Conservation (phyloP, 169 alveolate species). For the Cryptosporidium ryanae region DNA sequence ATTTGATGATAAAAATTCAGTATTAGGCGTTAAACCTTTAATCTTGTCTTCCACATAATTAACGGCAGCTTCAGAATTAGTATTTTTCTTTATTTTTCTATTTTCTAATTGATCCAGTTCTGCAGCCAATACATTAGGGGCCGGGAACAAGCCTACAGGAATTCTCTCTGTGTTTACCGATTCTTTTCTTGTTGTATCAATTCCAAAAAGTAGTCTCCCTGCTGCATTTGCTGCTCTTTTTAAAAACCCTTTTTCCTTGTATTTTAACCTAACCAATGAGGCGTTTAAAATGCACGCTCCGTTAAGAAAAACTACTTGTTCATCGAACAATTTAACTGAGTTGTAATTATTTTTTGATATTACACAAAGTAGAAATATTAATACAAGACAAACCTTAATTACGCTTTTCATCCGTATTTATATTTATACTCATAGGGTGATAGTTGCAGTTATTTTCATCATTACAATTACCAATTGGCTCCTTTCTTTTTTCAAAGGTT, state of each 20-base stretch:
- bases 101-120: conserved; percentile 28
- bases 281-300: too few relatives aligned
- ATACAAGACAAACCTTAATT: not conserved
- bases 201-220: conserved; percentile 37
- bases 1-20: not conserved
- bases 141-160: conserved; percentile 68
- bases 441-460: too few relatives aligned
- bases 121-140: conserved; percentile 33
- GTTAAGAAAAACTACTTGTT: too few relatives aligned
- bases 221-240: conserved; percentile 64
- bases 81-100: not conserved
- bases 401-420: not conserved
- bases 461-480: too few relatives aligned
- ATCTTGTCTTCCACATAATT: conserved; percentile 7
- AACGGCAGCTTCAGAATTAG: conserved; percentile 4
- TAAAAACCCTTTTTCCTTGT: conserved; percentile 48
- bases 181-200: conserved; percentile 6
- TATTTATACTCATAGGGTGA: not conserved
- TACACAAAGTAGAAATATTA: not conserved
- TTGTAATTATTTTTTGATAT: too few relatives aligned
- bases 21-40: conserved; percentile 39
- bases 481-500: too few relatives aligned
- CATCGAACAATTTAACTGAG: too few relatives aligned
- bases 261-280: conserved; percentile 1
- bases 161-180: conserved; percentile 24